Conservation (phyloP, 2,329 filamentous ascomycete species). For the Lecanosticta acicola region DNA sequence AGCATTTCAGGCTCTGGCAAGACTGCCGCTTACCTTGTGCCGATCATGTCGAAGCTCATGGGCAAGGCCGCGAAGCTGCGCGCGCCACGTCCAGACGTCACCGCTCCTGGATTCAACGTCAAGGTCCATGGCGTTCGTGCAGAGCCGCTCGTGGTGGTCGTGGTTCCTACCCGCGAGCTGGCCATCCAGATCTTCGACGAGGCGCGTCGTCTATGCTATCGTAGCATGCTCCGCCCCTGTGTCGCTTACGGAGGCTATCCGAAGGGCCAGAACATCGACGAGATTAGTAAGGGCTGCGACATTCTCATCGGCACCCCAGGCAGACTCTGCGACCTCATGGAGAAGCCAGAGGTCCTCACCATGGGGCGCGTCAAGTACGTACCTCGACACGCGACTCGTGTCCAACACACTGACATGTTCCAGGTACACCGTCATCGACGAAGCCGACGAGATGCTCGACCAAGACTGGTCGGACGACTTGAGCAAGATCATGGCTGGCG, state of each 20-base stretch:
- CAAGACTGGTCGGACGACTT: slow-evolving; percentile 74
- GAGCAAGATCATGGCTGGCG: slow-evolving; percentile 68
- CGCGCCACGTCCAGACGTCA: slow-evolving; percentile 63
- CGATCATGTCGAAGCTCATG: slow-evolving; percentile 85
- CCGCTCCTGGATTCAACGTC: slow-evolving; percentile 44
- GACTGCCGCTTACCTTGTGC: slow-evolving; percentile 86
- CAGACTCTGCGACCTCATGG: slow-evolving; percentile 77
- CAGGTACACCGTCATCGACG: slow-evolving; percentile 72
- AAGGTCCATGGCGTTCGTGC: slow-evolving; percentile 56
- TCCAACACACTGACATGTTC: neutral
- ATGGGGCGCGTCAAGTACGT: slow-evolving; percentile 71
- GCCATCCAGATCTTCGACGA: slow-evolving; percentile 95
- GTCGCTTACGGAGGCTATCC: slow-evolving; percentile 84
- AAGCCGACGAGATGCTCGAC: slow-evolving; percentile 85
- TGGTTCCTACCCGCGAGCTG: slow-evolving; percentile 83
- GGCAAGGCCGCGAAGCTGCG: slow-evolving; percentile 88
- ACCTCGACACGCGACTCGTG: neutral
- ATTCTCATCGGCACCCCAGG: slow-evolving; percentile 84
- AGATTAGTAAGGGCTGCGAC: slow-evolving; percentile 80
- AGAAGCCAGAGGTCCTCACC: slow-evolving; percentile 61
- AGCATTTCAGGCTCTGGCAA: slow-evolving; percentile 74
- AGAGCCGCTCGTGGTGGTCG: slow-evolving; percentile 80
- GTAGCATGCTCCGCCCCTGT: slow-evolving; percentile 87
- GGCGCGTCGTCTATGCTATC: slow-evolving; percentile 84
- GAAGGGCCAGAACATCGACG: slow-evolving; percentile 59